Evolutionary conservation across 1,139 yeast species (phyloP), one percentile per base, ranked within the genome.

Genomic region (Debaryomyces udenii): DNA sequence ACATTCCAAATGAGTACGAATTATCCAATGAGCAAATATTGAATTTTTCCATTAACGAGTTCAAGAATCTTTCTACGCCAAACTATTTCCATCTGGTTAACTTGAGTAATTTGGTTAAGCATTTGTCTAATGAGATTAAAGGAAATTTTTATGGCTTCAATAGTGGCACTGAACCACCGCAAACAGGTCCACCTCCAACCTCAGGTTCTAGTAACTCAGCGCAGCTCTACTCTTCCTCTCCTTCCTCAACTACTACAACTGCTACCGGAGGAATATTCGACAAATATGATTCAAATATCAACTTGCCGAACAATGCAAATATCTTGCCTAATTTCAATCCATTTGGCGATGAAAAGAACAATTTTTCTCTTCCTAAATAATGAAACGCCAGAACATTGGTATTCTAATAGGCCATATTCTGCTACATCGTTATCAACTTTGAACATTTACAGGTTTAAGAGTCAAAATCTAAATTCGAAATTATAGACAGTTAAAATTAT

Each of bases 91-190:
- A 73, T 48, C 69, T 65, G 62, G 54, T 59, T 16, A 73, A 72
- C 49, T 56, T 72, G 41, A 53, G 54, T 39, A 70, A 72, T 49
- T 63, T 73, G 48, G 56, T 72, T 32, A 56, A 57, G 22, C 56
- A 64, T 42, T 56, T 73, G 42, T 49, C 55, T 10, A 53, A 56
- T 27, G 77, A 72, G 39, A 54, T 68, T 9, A 51, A 61, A 24
- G 77, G 77, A 1, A 55, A 63, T 37, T 73, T 73, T 49, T 73
- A 72, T 49, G 78, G 78, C 6, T 73, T 72, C 48, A 64, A 63
- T 27, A 37, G 26, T 29, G 31, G 35, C 13, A 26, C 11, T 16
- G 37, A 24, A 9, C 14, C 10, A 4, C 10, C n/a, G 5, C 16
- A 11, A 3, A 16, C 30, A 23, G 24, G 9, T 5, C 35, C 35